Conservation (phyloP, 1,139 yeast species). For the Yamadazyma conglobata region DNA sequence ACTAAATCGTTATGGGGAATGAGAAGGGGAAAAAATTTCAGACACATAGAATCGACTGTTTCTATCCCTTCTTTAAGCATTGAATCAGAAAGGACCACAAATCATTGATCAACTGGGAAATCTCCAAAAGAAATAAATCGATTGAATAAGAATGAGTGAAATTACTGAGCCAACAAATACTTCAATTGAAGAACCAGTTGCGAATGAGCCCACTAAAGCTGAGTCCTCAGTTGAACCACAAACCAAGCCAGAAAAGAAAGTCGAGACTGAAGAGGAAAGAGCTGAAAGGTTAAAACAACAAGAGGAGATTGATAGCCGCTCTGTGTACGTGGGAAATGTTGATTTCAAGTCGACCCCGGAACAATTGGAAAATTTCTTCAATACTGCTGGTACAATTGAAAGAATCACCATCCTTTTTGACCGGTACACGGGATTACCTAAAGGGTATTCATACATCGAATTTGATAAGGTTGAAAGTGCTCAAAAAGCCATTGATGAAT, state of each 20-base stretch:
- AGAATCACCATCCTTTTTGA: constrained; percentile 41
- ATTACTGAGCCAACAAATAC: constrained; percentile 1
- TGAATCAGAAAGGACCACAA: no score
- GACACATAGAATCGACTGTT: no score
- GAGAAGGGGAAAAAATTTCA: no score
- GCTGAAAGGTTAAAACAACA: constrained; percentile 29
- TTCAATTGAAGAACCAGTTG: constrained; percentile 1
- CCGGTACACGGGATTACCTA: constrained; percentile 36
- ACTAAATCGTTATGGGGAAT: no score
- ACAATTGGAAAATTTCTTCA: constrained; percentile 39
- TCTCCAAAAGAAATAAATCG: no score
- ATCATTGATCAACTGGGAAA: no score
- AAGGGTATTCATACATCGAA: constrained; percentile 47
- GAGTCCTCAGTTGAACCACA: not conserved
- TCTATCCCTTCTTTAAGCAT: no score
- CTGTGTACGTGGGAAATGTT: constrained; percentile 44
- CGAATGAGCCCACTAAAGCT: not conserved
- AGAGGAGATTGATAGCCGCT: constrained; percentile 34
- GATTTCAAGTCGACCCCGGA: constrained; percentile 42
- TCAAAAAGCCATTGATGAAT: constrained; percentile 31
- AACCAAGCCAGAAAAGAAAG: constrained; percentile 1
- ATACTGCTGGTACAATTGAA: constrained; percentile 32
- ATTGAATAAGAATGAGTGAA: constrained; percentile 3
- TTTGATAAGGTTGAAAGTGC: constrained; percentile 29
- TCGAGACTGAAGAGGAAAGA: constrained; percentile 27